Evolutionary conservation across 2,329 filamentous ascomycete genomes (phyloP), one percentile per base, ranked within the genome.

Genomic region (Beauveria caledonica): DNA sequence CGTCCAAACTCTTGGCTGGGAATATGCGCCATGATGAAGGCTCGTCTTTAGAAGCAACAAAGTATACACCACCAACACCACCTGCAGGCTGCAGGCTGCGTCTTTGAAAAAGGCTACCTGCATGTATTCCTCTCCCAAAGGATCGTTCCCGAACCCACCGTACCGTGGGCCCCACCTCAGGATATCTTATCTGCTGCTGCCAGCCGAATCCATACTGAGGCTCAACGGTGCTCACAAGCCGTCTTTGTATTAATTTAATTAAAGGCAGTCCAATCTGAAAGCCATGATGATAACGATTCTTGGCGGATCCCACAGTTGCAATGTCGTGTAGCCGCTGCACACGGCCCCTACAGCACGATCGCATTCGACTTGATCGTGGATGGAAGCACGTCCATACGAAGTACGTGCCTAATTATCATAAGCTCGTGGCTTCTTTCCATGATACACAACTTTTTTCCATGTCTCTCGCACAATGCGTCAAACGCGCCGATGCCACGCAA

Each of bases 61-160:
- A 46, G 19, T 46, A 23, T 46, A 46, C 44, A 25, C 19, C 11
- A 46, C 5, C 44, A 25, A 25, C 33, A 36, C 33, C 33, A 36
- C 33, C 33, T 36, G 33, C 33, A 36, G 33, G 33, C 33, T 13
- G 10, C 13, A 36, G 33, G 10, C 42, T 19, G 44, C 23, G 19
- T 49, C 46, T 25, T 49, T 49, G 3, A 42, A 9, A 27, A 19
- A 44, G 23, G 51, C 51, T 13, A 10, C 51, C 51, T 10, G 39
- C 39, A 42, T 48, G 42, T 29, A n/a, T 27, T 39, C 54, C 44
- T 19, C 6, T 44, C 33, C 21, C 55, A 58, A 48, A 58, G 36
- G 45, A 58, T 58, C 45, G 55, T 58, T 58, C 33, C 55, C 45
- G 55, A 50, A 58, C 36, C 55, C 55, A 49, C 45, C 17, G 27